Evolutionary conservation across 495 filamentous ascomycete genomes (phyloP).

Genomic region (Evansstolkia leycettana): DNA sequence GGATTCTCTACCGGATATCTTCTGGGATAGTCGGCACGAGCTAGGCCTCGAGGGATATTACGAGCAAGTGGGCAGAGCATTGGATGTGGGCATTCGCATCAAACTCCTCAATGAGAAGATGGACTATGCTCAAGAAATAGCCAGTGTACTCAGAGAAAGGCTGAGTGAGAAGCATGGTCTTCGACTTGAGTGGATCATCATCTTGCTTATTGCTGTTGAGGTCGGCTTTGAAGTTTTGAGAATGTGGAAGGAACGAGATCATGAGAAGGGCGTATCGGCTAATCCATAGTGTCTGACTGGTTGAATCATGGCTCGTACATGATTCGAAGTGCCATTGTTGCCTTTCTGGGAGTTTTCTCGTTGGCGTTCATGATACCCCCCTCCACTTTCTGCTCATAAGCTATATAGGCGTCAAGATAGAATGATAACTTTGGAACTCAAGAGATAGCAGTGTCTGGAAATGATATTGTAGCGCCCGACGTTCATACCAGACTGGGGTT

Average conservation of each 20-base stretch:
- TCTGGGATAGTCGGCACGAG: constrained; percentile 89
- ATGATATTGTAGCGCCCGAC: too few relatives aligned
- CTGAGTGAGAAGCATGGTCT: constrained; percentile 83
- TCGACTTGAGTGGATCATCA: constrained; percentile 93
- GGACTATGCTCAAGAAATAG: constrained; percentile 95
- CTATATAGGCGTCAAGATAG: too few relatives aligned
- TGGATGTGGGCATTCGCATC: constrained; percentile 90
- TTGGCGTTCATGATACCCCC: constrained; percentile 8
- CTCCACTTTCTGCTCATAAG: neutral
- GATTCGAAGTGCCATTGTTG: constrained; percentile 1
- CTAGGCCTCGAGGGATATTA: constrained; percentile 86
- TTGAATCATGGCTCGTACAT: neutral
- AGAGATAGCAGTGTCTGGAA: too few relatives aligned
- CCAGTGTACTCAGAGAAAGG: constrained; percentile 74
- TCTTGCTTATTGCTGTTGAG: constrained; percentile 83
- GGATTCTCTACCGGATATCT: constrained; percentile 87
- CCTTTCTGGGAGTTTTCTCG: neutral
- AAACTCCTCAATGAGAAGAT: constrained; percentile 90
- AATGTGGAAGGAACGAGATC: constrained; percentile 43
- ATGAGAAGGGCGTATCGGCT: constrained; percentile 31
- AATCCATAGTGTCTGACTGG: constrained; percentile 4
- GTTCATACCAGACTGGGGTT: neutral
- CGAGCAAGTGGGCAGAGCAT: constrained; percentile 75
- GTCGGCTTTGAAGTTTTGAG: constrained; percentile 58
- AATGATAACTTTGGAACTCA: too few relatives aligned